A percentile compares a stretch with the other conserved stretches of the same genome.
phyloP scores from a whole-genome alignment of 805 yeast species.

The Candida fluviatilis region DNA sequence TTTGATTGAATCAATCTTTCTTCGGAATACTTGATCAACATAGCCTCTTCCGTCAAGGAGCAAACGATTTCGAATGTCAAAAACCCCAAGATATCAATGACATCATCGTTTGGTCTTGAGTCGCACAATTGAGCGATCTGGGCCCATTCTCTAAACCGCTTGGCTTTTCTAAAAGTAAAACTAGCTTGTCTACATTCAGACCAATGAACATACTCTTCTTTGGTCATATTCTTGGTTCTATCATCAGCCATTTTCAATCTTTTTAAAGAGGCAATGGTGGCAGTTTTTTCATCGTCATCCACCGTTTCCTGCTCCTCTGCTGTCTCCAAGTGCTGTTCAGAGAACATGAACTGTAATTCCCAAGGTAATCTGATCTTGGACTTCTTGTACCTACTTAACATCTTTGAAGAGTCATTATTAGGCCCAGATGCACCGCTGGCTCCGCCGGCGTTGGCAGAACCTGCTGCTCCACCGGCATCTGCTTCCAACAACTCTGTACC shows the following conservation, averaged over 20 bases:
- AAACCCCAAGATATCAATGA: slow-evolving; percentile 91
- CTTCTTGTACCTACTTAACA: slow-evolving; percentile 55
- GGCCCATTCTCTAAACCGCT: slow-evolving; percentile 95
- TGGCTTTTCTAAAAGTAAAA: slow-evolving; percentile 91
- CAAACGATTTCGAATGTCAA: slow-evolving; percentile 96
- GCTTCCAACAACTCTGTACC: slow-evolving; percentile 47
- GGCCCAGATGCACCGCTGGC: slow-evolving; percentile 32
- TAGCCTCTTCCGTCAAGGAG: slow-evolving; percentile 86
- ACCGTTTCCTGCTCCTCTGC: slow-evolving; percentile 54
- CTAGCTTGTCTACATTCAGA: slow-evolving; percentile 97
- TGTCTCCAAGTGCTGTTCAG: slow-evolving; percentile 79
- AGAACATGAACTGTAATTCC: slow-evolving; percentile 93
- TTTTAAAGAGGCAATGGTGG: slow-evolving; percentile 81
- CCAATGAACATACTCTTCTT: slow-evolving; percentile 98
- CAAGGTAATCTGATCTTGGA: slow-evolving; percentile 85
- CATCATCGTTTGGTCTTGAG: slow-evolving; percentile 92
- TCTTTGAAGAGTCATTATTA: slow-evolving; percentile 35
- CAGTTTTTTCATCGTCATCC: slow-evolving; percentile 89
- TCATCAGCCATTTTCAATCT: slow-evolving; percentile 91
- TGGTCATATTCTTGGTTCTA: slow-evolving; percentile 88
- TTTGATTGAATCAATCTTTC: slow-evolving; percentile 42
- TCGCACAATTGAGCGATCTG: slow-evolving; percentile 81
- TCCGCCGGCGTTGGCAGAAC: slow-evolving; percentile 35
- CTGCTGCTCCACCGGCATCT: slow-evolving; percentile 42
- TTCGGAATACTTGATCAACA: slow-evolving; percentile 70